Evolutionary conservation across 768 basidiomycete species (phyloP).

Genomic region (Trametes punicea): DNA sequence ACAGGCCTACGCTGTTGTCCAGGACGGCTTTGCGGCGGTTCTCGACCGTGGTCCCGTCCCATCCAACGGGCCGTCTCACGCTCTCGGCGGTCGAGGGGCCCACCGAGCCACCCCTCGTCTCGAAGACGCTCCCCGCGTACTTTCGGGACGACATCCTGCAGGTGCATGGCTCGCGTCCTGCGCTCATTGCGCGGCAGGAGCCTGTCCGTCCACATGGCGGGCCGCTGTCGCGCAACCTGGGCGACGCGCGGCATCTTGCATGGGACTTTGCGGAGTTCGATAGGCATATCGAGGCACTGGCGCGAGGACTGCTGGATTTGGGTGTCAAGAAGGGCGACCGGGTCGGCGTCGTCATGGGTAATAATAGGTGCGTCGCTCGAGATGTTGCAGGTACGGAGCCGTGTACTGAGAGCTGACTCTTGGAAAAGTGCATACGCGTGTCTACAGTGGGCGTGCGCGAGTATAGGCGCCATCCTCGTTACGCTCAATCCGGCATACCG

Average conservation of each 20-base stretch:
- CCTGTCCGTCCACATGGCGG: constrained; percentile 56
- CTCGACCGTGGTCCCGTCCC: neutral
- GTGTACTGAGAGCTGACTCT: neutral
- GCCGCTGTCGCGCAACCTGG: constrained; percentile 50
- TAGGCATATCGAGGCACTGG: constrained; percentile 59
- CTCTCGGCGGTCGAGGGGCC: constrained; percentile 57
- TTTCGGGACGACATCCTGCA: constrained; percentile 55
- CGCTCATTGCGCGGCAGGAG: constrained; percentile 65
- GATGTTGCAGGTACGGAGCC: neutral
- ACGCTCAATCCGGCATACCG: constrained; percentile 84
- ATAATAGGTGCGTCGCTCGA: constrained; percentile 57
- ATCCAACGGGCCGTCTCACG: constrained; percentile 1
- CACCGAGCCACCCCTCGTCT: constrained; percentile 49
- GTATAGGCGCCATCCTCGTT: constrained; percentile 77
- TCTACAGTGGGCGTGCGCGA: constrained; percentile 86
- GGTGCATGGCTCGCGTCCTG: constrained; percentile 48
- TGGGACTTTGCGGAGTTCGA: constrained; percentile 78
- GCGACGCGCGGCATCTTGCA: constrained; percentile 48
- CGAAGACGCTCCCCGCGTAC: constrained; percentile 57
- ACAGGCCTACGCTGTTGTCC: neutral
- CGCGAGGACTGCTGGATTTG: constrained; percentile 64
- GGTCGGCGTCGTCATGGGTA: constrained; percentile 81
- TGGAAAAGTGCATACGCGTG: constrained; percentile 64
- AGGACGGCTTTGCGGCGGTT: constrained; percentile 1
- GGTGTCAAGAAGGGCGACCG: constrained; percentile 75